Evolutionary conservation across 2,329 filamentous ascomycete species (phyloP).

Genomic region (Sarocladium strictum): DNA sequence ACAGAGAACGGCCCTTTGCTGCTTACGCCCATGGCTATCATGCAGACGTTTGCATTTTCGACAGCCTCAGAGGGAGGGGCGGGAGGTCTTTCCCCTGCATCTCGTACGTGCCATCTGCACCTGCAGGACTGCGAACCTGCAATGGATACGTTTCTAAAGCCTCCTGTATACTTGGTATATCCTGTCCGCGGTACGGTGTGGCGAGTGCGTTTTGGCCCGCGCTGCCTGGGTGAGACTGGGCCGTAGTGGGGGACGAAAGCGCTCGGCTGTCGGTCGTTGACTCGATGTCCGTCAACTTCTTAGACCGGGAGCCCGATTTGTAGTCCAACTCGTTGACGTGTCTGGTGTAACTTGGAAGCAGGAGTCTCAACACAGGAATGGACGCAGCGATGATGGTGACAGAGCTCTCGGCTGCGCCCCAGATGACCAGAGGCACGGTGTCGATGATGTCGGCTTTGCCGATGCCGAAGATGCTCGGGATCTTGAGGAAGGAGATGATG

Average conservation of each 20-base stretch:
- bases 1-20: not conserved
- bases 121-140: not conserved
- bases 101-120: not conserved
- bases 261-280: not conserved
- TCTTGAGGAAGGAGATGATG: slow-evolving; percentile 25
- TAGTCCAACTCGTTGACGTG: slow-evolving; percentile 35
- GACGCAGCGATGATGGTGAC: slow-evolving; percentile 16
- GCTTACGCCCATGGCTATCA: not conserved
- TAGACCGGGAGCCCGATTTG: slow-evolving; percentile 19
- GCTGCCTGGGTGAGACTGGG: not conserved
- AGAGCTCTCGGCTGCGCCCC: slow-evolving; percentile 16
- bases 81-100: slow-evolving; percentile 4
- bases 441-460: slow-evolving; percentile 15
- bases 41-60: not conserved
- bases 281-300: not conserved
- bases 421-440: slow-evolving; percentile 15
- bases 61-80: not conserved
- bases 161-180: slow-evolving; percentile 1
- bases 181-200: slow-evolving; percentile 4
- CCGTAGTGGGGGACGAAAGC: not conserved
- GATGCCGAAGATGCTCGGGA: slow-evolving; percentile 18
- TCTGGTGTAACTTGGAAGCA: slow-evolving; percentile 4
- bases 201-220: not conserved
- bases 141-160: not conserved
- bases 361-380: slow-evolving; percentile 10